Evolutionary conservation across 192 early-diverging fungal genomes (phyloP).

Genomic region (Coemansia sp.): DNA sequence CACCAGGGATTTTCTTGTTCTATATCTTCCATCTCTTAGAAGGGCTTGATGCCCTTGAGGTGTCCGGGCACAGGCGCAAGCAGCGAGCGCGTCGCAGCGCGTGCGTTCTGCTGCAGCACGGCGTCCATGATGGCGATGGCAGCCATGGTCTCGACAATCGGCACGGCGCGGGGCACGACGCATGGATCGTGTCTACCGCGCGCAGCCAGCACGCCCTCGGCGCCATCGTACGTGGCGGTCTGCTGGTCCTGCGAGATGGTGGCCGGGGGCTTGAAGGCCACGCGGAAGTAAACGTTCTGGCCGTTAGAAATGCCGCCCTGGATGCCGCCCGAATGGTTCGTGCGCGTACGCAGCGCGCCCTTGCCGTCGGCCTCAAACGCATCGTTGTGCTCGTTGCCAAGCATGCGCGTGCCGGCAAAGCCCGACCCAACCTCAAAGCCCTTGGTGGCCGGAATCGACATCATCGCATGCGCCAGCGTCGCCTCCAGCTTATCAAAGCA

Average conservation of each 20-base stretch:
- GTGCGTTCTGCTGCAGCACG: constrained; percentile 50
- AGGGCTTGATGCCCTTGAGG: constrained; percentile 48
- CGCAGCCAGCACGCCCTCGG: constrained; percentile 75
- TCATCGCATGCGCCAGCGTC: constrained; percentile 93
- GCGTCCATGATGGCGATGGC: constrained; percentile 89
- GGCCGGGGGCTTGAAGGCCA: constrained; percentile 96
- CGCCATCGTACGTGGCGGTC: constrained; percentile 85
- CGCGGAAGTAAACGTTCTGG: constrained; percentile 93
- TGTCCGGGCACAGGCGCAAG: constrained; percentile 40
- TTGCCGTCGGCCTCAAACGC: constrained; percentile 66
- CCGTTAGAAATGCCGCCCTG: constrained; percentile 98
- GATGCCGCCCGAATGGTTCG: constrained; percentile 95
- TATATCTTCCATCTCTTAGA: constrained; percentile 13
- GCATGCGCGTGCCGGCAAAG: constrained; percentile 81
- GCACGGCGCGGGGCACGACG: constrained; percentile 92
- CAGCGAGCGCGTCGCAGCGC: constrained; percentile 23
- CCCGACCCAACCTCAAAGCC: constrained; percentile 97
- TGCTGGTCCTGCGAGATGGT: constrained; percentile 90
- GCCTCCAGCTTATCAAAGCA: constrained; percentile 99
- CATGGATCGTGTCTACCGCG: constrained; percentile 97
- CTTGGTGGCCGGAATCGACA: constrained; percentile 98
- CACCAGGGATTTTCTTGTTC: constrained; percentile 3
- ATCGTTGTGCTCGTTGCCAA: constrained; percentile 92
- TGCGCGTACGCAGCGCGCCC: constrained; percentile 74
- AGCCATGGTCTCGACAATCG: constrained; percentile 98